Base-by-base conservation (phyloP, 495 filamentous ascomycete species). In the Sporormia fimetaria region DNA sequence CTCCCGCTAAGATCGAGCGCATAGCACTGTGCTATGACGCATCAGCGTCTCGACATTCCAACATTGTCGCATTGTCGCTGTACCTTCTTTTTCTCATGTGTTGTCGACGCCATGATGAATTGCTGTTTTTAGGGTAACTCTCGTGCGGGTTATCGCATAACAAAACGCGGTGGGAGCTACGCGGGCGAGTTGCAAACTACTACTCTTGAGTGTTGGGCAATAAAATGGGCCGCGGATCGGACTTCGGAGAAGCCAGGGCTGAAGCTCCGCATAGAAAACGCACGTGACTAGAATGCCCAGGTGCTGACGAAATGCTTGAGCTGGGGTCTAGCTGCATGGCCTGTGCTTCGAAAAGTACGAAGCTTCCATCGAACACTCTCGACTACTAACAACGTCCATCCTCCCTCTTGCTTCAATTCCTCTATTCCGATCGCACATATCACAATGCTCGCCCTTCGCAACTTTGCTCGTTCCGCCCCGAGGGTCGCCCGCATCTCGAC, bases 1-100 rank as follows among this genome's bases (percentile, higher is more conserved):
- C 80, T 41, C 87, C 87, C 26, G 87, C 87, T 54, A 94, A 68
- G 44, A 94, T 82, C 39, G 85, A 92, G 46, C 87, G 78, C 54
- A 92, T 57, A 33, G 78, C 70, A 58, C 83, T 90, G 23, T 86
- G 83, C 68, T 87, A 37, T 32, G 6, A 5, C 14, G 36, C 10
- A 30, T 8, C 8, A 21, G 11, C 15, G 3, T 30, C 26, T 12
- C 15, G 12, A n/a, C 25, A 7, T 40, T 28, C 8, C 20, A 8
- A 9, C 23, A n/a, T 28, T 8, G 9, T 40, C 23, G n/a, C 15
- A 2, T 3, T 21, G 34, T 16, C 12, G 9, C 14, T 18, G 33
- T 40, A 47, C 44, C 44, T 49, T 49, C 39, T 49, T 49, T 26
- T 47, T 47, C 22, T 49, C 39, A 6, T 17, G 11, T 9, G 37